A percentile compares a stretch with the other conserved stretches of the same genome.
Conservation (phyloP, 2,329 filamentous ascomycete genomes). For the Neopestalotiopsis sp. region DNA sequence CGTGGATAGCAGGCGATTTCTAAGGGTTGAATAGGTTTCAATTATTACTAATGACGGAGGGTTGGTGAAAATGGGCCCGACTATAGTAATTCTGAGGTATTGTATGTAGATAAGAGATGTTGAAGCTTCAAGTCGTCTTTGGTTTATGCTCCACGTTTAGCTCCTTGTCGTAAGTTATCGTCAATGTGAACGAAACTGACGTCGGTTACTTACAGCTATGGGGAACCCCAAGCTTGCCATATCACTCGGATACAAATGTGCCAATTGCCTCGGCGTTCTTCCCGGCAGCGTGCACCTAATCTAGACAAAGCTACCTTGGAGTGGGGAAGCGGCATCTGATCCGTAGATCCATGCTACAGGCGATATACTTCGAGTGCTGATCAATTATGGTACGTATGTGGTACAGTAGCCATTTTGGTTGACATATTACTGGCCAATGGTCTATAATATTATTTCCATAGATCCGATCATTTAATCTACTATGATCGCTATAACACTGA, state of each 20-base stretch:
- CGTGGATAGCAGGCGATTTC: background rate
- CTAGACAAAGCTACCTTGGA: background rate
- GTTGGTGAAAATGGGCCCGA: no score
- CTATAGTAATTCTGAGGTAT: no score
- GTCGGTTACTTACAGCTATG: background rate
- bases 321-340: background rate
- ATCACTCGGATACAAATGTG: background rate
- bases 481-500: no score
- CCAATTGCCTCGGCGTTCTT: background rate
- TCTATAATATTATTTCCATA: no score
- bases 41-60: no score
- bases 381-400: background rate
- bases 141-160: background rate
- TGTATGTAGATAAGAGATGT: no score
- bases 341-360: background rate
- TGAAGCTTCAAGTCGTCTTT: background rate
- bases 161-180: background rate
- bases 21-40: no score
- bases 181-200: background rate
- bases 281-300: constrained; percentile 4
- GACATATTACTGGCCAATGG: no score
- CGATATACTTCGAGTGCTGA: background rate
- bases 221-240: background rate
- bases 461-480: no score
- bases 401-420: no score